Evolutionary conservation across 2,329 filamentous ascomycete species (phyloP).

Genomic region (Kalaharituber pfeilii): DNA sequence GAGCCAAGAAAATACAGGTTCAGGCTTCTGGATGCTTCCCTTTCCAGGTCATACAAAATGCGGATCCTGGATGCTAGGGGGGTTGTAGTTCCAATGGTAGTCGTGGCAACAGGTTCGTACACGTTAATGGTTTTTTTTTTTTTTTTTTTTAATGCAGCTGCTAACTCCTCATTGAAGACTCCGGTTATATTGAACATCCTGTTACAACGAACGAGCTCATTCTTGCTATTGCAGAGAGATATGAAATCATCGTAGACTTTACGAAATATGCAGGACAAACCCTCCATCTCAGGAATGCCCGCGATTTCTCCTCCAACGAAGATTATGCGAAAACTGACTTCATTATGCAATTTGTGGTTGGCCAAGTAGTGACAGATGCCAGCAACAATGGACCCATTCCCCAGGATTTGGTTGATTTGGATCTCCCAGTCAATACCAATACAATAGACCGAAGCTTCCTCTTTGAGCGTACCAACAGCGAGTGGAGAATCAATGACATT

Average conservation of each 20-base stretch:
- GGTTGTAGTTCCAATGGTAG: constrained; percentile 32
- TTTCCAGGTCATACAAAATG: constrained; percentile 34
- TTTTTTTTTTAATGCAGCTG: no score
- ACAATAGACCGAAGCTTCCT: constrained; percentile 31
- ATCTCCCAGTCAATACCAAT: constrained; percentile 27
- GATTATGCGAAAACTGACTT: constrained; percentile 37
- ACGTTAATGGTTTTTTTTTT: no score
- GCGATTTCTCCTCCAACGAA: constrained; percentile 30
- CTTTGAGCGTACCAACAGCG: constrained; percentile 31
- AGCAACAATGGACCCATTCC: constrained; percentile 27
- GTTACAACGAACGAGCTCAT: constrained; percentile 30
- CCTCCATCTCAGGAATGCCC: constrained; percentile 31
- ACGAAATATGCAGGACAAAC: constrained; percentile 33
- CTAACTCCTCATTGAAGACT: constrained; percentile 26
- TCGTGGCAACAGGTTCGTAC: constrained; percentile 31
- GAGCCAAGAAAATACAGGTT: constrained; percentile 45
- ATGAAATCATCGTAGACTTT: constrained; percentile 42
- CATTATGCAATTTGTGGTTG: constrained; percentile 38
- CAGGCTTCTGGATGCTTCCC: constrained; percentile 36
- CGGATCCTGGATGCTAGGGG: constrained; percentile 30
- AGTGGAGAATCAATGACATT: constrained; percentile 38
- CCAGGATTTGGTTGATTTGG: constrained; percentile 26
- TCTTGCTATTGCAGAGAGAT: constrained; percentile 40
- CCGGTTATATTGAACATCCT: constrained; percentile 34
- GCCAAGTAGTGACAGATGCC: constrained; percentile 27